phyloP scores from a whole-genome alignment of 2,329 filamentous ascomycete genomes.

The Penicillium hesseltinei region DNA sequence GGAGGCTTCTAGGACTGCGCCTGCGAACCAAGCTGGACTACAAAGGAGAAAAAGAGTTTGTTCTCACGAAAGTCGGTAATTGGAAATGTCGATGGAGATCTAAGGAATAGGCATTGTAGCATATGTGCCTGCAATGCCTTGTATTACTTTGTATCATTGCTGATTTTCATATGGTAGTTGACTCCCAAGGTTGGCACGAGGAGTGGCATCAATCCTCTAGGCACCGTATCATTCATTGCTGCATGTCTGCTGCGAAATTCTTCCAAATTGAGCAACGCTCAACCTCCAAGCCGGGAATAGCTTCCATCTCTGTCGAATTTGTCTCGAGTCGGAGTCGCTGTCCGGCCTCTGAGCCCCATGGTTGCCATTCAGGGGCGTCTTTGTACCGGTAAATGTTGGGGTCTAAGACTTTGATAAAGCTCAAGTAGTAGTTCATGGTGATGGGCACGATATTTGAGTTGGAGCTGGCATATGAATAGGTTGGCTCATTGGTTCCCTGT shows the following conservation, averaged over 20 bases:
- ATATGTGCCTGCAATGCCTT: background rate
- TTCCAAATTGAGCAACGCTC: slow-evolving; percentile 22
- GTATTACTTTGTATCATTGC: background rate
- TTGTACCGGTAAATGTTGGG: slow-evolving; percentile 20
- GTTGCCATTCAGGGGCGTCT: slow-evolving; percentile 20
- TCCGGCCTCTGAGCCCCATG: slow-evolving; percentile 15
- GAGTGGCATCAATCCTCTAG: background rate
- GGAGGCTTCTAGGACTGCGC: background rate
- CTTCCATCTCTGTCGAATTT: slow-evolving; percentile 23
- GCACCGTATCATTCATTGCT: slow-evolving; percentile 12
- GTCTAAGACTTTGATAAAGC: slow-evolving; percentile 23
- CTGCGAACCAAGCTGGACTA: background rate
- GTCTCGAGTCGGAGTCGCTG: slow-evolving; percentile 21
- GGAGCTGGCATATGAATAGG: slow-evolving; percentile 32
- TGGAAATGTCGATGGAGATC: background rate
- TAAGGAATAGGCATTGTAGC: background rate
- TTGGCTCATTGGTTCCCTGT: slow-evolving; percentile 13
- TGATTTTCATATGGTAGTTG: background rate
- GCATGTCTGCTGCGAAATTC: slow-evolving; percentile 11
- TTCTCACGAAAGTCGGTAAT: background rate
- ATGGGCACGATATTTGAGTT: slow-evolving; percentile 24
- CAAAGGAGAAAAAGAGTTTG: background rate
- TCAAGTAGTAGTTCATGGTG: slow-evolving; percentile 28
- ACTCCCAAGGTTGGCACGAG: background rate
- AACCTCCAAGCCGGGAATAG: slow-evolving; percentile 11